Conservation (phyloP, 73 alveolate genomes). For the Blepharisma stoltei region DNA sequence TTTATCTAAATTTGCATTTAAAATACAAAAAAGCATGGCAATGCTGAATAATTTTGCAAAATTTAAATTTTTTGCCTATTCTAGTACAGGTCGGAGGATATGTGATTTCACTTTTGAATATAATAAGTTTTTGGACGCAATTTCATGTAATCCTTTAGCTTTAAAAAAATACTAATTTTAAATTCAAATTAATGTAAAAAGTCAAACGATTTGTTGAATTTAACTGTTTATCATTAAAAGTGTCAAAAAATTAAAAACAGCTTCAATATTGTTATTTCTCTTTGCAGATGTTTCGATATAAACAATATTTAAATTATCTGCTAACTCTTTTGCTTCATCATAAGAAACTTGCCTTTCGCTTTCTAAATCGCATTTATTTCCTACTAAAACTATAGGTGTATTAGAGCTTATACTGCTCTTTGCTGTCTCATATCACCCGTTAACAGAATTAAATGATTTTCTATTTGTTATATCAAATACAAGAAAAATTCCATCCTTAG, state of each 20-base stretch:
- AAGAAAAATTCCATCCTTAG: slow-evolving; percentile 49
- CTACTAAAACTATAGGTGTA: slow-evolving; percentile 36
- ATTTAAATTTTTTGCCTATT: no score
- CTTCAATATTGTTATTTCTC: slow-evolving; percentile 68
- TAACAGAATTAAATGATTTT: slow-evolving; percentile 50
- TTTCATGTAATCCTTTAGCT: no score
- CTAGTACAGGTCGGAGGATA: no score
- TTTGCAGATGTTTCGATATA: slow-evolving; percentile 88
- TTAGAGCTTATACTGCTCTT: slow-evolving; percentile 9
- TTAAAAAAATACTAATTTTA: no score
- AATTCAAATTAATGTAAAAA: no score
- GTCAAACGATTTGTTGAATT: no score
- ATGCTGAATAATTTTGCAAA: no score
- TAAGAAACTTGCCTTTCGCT: slow-evolving; percentile 48
- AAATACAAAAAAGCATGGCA: no score
- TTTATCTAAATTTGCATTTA: no score
- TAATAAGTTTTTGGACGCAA: no score
- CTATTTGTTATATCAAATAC: slow-evolving; percentile 49
- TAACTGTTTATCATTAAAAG: no score
- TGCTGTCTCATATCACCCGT: slow-evolving; percentile 39
- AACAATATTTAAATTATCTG: slow-evolving; percentile 55
- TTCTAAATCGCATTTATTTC: slow-evolving; percentile 50
- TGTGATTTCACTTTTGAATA: no score
- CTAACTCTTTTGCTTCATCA: slow-evolving; percentile 63
- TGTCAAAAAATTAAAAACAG: slow-evolving; percentile 39